Conservation (phyloP, 306 rosid genomes). For the Corylus heterophylla region DNA sequence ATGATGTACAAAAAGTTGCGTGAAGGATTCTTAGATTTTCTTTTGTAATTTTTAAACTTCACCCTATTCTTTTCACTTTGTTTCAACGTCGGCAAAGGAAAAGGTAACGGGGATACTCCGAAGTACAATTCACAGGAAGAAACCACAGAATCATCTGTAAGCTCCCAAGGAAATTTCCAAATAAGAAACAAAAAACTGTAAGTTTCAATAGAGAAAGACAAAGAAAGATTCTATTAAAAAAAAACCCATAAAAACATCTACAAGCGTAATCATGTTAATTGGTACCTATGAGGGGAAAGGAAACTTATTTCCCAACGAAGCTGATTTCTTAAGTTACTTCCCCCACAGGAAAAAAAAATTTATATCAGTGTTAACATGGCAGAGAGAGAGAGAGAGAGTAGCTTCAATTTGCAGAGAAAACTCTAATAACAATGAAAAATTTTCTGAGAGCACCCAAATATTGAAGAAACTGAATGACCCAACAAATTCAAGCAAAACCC, state of each 20-base stretch:
- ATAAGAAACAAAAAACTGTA: neutral
- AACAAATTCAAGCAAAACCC: conserved; percentile 6
- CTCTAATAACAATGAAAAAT: conserved; percentile 13
- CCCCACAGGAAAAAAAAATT: neutral
- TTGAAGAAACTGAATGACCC: conserved; percentile 16
- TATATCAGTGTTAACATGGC: conserved; percentile 16
- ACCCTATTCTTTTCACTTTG: neutral
- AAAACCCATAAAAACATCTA: neutral
- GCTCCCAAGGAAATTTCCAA: conserved; percentile 8
- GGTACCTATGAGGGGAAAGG: neutral
- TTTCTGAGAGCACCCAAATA: neutral
- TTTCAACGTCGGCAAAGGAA: conserved; percentile 24
- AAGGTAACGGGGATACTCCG: conserved; percentile 3
- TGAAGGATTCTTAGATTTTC: neutral
- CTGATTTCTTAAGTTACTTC: neutral
- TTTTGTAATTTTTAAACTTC: neutral
- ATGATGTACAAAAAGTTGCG: neutral
- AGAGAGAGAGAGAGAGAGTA: neutral
- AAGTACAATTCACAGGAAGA: conserved; percentile 25
- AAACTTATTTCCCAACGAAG: neutral
- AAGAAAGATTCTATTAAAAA: neutral
- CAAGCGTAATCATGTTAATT: neutral
- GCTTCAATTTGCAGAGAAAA: conserved; percentile 20
- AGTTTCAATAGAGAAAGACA: neutral
- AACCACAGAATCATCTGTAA: conserved; percentile 19